These are phyloP conservation scores for Blastobotrys peoriensis DNA, from an alignment of 805 yeast species.

Conservation along the genomic window DNA sequence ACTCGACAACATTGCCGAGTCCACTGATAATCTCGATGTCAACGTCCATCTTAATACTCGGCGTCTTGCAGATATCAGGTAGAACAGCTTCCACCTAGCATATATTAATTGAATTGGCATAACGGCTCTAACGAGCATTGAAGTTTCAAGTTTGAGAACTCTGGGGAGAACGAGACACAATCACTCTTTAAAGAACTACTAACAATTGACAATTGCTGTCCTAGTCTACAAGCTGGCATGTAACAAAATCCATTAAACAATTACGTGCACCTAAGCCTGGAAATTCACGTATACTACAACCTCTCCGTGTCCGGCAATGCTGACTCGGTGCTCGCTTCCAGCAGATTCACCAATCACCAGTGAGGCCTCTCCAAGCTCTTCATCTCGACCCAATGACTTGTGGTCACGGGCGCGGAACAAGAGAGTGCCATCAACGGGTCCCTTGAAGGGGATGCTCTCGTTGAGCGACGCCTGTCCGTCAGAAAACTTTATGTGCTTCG, in stretches of 20 bases:
- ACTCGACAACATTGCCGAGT: constrained; percentile 69
- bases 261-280: constrained; percentile 1
- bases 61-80: constrained; percentile 43
- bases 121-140: no score
- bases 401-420: constrained; percentile 57
- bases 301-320: constrained; percentile 12
- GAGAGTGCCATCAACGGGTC: constrained; percentile 54
- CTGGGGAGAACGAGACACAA: no score
- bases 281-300: constrained; percentile 8
- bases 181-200: no score
- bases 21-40: constrained; percentile 78
- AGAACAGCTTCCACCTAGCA: no score
- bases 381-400: constrained; percentile 68
- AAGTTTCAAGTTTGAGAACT: no score
- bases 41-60: constrained; percentile 73
- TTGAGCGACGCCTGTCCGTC: constrained; percentile 37
- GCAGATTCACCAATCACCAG: constrained; percentile 25
- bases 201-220: no score
- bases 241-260: no score
- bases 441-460: constrained; percentile 63
- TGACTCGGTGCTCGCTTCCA: constrained; percentile 10
- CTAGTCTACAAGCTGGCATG: no score
- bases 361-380: constrained; percentile 55
- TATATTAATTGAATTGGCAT: no score
- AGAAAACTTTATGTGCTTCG: constrained; percentile 50